Evolutionary conservation across 176 grass and related monocot genomes (phyloP).

Genomic region (Musa beccarii): DNA sequence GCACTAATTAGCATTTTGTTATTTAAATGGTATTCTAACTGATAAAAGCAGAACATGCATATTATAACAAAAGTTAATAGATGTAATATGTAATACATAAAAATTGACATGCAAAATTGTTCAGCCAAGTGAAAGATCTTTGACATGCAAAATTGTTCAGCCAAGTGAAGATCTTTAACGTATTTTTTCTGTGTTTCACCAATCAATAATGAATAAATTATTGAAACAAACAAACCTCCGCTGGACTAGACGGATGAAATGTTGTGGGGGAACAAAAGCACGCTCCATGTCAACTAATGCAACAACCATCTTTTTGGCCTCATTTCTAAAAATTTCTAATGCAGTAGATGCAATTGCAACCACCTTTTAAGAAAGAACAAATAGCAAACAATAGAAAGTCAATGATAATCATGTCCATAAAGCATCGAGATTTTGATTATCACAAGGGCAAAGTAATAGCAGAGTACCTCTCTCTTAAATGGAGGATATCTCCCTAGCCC

Average conservation of each 20-base stretch:
- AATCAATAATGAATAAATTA: neutral
- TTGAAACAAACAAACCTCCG: slow-evolving; percentile 38
- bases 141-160: too few relatives aligned
- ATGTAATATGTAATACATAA: too few relatives aligned
- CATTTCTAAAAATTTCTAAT: slow-evolving; percentile 64
- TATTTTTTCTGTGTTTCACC: too few relatives aligned
- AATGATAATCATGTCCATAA: neutral
- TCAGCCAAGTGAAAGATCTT: too few relatives aligned
- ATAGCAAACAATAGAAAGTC: neutral
- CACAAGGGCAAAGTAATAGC: neutral
- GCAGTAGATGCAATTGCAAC: slow-evolving; percentile 62
- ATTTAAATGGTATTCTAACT: too few relatives aligned
- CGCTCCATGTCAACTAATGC: slow-evolving; percentile 88
- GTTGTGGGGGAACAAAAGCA: slow-evolving; percentile 70
- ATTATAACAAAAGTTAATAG: too few relatives aligned
- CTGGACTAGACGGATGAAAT: slow-evolving; percentile 72
- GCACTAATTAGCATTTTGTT: too few relatives aligned
- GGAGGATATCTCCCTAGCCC: slow-evolving; percentile 73
- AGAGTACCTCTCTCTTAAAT: slow-evolving; percentile 63
- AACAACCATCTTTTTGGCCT: slow-evolving; percentile 68
- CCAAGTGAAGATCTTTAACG: too few relatives aligned
- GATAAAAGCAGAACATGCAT: too few relatives aligned
- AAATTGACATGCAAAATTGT: too few relatives aligned
- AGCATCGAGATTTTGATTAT: neutral
- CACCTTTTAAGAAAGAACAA: slow-evolving; percentile 33